A percentile compares a stretch with the other conserved stretches of the same genome.
Conservation (phyloP, 106 monocot species). For the Dendrobium huoshanense region DNA sequence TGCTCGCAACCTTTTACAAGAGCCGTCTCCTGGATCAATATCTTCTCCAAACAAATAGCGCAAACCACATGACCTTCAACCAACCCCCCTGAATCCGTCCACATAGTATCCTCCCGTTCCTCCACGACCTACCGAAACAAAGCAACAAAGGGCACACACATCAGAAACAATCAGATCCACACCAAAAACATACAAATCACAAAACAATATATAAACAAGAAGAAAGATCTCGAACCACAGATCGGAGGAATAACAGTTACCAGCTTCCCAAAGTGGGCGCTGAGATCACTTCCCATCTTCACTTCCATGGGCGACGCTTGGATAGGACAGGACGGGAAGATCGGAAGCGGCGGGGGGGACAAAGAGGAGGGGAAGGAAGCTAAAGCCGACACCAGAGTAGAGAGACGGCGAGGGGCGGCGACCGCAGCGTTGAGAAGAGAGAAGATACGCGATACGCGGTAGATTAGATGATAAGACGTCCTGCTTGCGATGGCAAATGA, state of each 20-base stretch:
- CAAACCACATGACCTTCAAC: conserved; percentile 37
- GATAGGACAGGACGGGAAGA: conserved; percentile 7
- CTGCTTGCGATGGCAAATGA: too few relatives aligned
- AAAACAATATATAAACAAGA: not conserved
- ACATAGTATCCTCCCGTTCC: not conserved
- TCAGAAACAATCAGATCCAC: not conserved
- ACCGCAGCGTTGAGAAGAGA: not conserved
- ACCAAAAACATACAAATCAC: not conserved
- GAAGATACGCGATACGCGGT: too few relatives aligned
- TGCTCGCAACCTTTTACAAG: conserved; percentile 89
- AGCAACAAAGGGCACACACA: not conserved
- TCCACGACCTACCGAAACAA: not conserved
- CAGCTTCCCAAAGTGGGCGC: not conserved
- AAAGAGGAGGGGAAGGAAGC: not conserved
- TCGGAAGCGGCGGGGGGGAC: not conserved
- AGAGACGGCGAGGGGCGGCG: not conserved
- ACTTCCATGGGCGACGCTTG: not conserved
- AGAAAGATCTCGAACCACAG: not conserved
- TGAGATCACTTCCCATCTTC: not conserved
- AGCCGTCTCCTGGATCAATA: conserved; percentile 56
- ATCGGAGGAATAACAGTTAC: not conserved
- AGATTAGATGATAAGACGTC: too few relatives aligned
- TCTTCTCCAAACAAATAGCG: conserved; percentile 74
- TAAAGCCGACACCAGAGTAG: too few relatives aligned
- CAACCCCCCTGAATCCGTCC: not conserved